A percentile compares a stretch with the other conserved stretches of the same genome.
Conservation (phyloP, 1,139 yeast species). For the Zygotorulaspora mrakii region DNA sequence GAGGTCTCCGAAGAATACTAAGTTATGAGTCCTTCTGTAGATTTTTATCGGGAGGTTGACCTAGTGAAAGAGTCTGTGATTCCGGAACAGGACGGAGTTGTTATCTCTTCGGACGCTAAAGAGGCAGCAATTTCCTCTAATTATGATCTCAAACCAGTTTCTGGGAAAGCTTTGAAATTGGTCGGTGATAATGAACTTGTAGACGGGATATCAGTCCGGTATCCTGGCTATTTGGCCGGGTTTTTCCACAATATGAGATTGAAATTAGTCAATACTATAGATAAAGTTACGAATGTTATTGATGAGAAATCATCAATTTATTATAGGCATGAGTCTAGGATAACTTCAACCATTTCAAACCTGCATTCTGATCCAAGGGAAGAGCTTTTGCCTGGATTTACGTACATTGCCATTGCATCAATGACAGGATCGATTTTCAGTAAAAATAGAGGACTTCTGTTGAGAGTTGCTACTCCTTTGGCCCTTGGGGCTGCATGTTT, state of each 20-base stretch:
- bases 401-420: conserved; percentile 70
- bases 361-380: conserved; percentile 66
- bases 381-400: conserved; percentile 69
- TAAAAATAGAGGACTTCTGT: conserved; percentile 58
- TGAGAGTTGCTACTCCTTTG: conserved; percentile 61
- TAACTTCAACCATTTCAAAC: conserved; percentile 62
- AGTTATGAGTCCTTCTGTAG: conserved; percentile 18
- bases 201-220: conserved; percentile 33
- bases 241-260: conserved; percentile 26
- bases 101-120: conserved; percentile 23
- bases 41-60: conserved; percentile 31
- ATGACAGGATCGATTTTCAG: conserved; percentile 78
- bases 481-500: conserved; percentile 67
- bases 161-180: conserved; percentile 13
- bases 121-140: conserved; percentile 22
- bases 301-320: conserved; percentile 48
- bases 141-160: conserved; percentile 11
- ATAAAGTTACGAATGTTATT: conserved; percentile 39
- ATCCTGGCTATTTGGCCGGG: conserved; percentile 23
- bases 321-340: conserved; percentile 59
- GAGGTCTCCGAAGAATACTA: too few species aligned
- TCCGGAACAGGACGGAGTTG: conserved; percentile 23
- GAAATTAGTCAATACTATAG: conserved; percentile 39
- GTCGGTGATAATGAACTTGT: conserved; percentile 26
- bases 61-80: conserved; percentile 27